A percentile compares a stretch with the other conserved stretches of the same genome.
Evolutionary conservation across 495 filamentous ascomycete genomes (phyloP).

Genomic region (Penicillium samsonianum): DNA sequence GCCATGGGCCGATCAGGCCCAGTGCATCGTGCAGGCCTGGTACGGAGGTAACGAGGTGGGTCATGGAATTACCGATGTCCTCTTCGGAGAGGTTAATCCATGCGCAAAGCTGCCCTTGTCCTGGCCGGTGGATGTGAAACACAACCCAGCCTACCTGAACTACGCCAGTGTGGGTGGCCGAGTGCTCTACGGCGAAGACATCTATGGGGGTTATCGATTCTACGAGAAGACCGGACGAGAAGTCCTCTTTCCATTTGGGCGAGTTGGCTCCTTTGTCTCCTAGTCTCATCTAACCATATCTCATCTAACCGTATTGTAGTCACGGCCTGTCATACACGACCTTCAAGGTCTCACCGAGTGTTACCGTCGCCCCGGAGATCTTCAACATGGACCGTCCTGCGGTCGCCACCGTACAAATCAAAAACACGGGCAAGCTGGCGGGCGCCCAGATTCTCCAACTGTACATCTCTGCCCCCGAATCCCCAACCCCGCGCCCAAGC

Average conservation of each 20-base stretch:
- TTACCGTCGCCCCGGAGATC: conserved; percentile 41
- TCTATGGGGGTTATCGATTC: conserved; percentile 75
- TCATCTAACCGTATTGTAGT: conserved; percentile 7
- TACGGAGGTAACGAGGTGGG: conserved; percentile 63
- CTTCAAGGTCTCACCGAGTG: conserved; percentile 54
- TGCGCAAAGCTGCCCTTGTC: conserved; percentile 54
- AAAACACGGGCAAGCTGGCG: conserved; percentile 51
- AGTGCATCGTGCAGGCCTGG: conserved; percentile 68
- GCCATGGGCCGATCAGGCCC: conserved; percentile 70
- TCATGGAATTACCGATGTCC: conserved; percentile 52
- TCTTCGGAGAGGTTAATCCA: conserved; percentile 59
- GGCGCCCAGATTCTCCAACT: conserved; percentile 74
- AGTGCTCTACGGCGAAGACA: conserved; percentile 67
- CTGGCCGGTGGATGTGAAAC: conserved; percentile 60
- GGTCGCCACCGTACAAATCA: conserved; percentile 50
- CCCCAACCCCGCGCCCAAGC: conserved; percentile 36
- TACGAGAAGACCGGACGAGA: conserved; percentile 69
- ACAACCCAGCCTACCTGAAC: conserved; percentile 69
- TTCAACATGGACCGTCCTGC: conserved; percentile 57
- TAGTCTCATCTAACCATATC: too few relatives aligned
- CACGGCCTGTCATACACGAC: conserved; percentile 75
- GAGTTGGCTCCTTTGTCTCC: conserved; percentile 10
- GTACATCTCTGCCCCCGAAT: conserved; percentile 58
- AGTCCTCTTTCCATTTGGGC: conserved; percentile 28
- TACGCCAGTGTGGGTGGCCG: conserved; percentile 67